A percentile compares a stretch with the other conserved stretches of the same genome.
phyloP scores from a whole-genome alignment of 805 yeast genomes.

The Suhomyces xylopsoci region DNA sequence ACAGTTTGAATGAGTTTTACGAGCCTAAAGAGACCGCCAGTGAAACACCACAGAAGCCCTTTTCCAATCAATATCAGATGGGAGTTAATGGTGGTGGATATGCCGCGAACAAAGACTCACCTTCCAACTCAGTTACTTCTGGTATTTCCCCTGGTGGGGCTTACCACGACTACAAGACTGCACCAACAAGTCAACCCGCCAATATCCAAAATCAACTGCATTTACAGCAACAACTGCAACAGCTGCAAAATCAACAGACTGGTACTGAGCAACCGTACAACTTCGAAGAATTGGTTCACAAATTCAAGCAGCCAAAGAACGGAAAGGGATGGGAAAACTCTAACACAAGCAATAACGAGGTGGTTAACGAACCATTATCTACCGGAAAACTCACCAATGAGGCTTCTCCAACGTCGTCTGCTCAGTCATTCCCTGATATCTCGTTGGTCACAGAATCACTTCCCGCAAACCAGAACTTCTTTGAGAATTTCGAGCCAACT shows the following conservation, averaged over 20 bases:
- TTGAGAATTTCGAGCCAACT: conserved; percentile 55
- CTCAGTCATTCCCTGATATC: conserved; percentile 48
- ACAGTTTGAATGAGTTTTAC: conserved; percentile 16
- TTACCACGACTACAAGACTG: conserved; percentile 12
- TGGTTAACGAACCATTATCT: background rate
- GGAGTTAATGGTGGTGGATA: background rate
- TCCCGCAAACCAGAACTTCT: conserved; percentile 44
- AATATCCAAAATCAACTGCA: background rate
- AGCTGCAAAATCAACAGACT: conserved; percentile 1
- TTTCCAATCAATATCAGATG: conserved; percentile 1
- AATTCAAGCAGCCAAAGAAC: conserved; percentile 21
- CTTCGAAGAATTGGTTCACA: conserved; percentile 34
- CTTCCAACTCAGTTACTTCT: conserved; percentile 15
- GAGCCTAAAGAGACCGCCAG: background rate
- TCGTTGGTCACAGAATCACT: conserved; percentile 52
- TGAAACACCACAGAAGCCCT: background rate
- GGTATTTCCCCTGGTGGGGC: conserved; percentile 29
- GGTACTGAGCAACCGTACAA: conserved; percentile 12
- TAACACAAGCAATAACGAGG: conserved; percentile 1
- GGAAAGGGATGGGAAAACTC: conserved; percentile 1
- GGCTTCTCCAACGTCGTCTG: conserved; percentile 35
- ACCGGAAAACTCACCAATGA: conserved; percentile 13
- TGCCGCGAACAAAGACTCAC: background rate
- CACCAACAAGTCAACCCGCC: conserved; percentile 5
- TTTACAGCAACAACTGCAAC: background rate